Evolutionary conservation across 2,329 filamentous ascomycete species (phyloP), one percentile per base, ranked within the genome.

Genomic region (Boeremia lycopersici): DNA sequence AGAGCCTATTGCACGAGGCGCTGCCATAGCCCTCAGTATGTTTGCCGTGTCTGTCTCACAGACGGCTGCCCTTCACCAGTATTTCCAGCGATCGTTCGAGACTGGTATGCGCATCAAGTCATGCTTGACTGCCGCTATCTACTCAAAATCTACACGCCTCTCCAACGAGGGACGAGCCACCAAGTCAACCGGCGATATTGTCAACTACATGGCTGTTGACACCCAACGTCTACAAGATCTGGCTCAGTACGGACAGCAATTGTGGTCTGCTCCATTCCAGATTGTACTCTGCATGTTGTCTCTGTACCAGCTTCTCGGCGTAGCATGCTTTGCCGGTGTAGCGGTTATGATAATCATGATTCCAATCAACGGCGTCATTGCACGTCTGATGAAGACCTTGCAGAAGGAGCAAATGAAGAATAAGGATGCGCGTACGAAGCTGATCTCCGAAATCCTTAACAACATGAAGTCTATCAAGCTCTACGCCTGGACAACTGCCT

Each of bases 391-490:
- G 90, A 97, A 96, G 79, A 91, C 84, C 38, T 79, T 99, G 66
- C 96, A 99, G 73, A 96, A 98, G 77, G 82, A 87, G 61, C 95
- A 99, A 79, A 99, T 99, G 95, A 96, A 96, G 81, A 98, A 98
- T 80, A 99, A 99, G 79, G 95, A 99, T 69, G 85, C 92, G 34
- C 86, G 95, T 70, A 96, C 93, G 41, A 86, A 93, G 44, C 79
- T 99, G 54, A 97, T 98, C 82, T 96, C 93, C 6, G 95, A 99
- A 57, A 99, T 99, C 63, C 82, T 99, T 70, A 97, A 96, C 81
- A 98, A 98, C 78, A 99, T 99, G 90, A 99, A 99, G 81, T 96
- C 92, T 72, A 82, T 99, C 80, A 99, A 99, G 79, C 85, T 99
- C 17, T 99, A 97, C 74, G 95, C 95, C 28, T 99, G 95, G 95